Conservation (phyloP, 2,329 filamentous ascomycete genomes). For the Epichloe typhina region DNA sequence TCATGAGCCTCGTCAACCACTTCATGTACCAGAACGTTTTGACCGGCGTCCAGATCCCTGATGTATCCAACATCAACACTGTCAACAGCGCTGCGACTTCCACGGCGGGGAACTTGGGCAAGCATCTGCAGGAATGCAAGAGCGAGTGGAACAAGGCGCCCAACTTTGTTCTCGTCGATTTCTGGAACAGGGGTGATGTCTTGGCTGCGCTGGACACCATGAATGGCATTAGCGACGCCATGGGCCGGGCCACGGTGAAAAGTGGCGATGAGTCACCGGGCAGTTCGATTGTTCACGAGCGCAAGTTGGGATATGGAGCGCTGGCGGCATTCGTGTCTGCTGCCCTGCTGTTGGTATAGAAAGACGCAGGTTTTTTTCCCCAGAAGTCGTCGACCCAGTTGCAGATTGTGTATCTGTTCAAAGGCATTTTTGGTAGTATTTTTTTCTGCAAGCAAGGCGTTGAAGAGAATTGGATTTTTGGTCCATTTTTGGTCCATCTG, state of each 20-base stretch:
- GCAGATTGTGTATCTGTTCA: no score
- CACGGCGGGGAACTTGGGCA: constrained; percentile 38
- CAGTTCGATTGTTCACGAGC: constrained; percentile 5
- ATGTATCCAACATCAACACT: constrained; percentile 42
- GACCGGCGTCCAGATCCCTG: constrained; percentile 46
- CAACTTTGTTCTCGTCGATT: constrained; percentile 69
- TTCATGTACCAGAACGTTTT: constrained; percentile 51
- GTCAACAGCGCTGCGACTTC: constrained; percentile 52
- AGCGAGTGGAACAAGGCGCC: constrained; percentile 48
- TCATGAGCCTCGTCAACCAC: constrained; percentile 67
- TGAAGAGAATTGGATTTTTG: no score
- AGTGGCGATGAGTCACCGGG: constrained; percentile 7
- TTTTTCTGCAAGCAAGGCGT: not conserved
- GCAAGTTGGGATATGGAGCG: constrained; percentile 22
- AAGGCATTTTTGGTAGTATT: constrained; percentile 6
- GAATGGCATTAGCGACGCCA: constrained; percentile 38
- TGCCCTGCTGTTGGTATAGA: constrained; percentile 24
- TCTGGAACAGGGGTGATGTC: constrained; percentile 59
- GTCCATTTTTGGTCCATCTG: no score
- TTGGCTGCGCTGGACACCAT: constrained; percentile 55
- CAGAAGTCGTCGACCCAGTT: not conserved
- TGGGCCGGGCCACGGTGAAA: constrained; percentile 18
- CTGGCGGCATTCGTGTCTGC: constrained; percentile 31
- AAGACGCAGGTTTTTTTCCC: not conserved
- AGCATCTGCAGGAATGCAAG: constrained; percentile 40